phyloP scores from a whole-genome alignment of 805 yeast genomes.

The Candida succiphila region DNA sequence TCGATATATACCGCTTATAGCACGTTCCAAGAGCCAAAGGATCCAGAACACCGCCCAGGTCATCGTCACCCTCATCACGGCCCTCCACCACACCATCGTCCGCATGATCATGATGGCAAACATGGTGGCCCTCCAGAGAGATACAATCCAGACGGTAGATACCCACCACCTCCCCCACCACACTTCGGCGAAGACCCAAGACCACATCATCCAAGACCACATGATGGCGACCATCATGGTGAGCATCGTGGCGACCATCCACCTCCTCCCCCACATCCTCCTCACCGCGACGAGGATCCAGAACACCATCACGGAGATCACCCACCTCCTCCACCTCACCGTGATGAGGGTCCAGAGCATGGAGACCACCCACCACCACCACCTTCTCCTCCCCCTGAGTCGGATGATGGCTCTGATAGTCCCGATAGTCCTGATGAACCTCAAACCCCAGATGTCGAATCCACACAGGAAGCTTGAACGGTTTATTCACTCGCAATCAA shows the following conservation, averaged over 20 bases:
- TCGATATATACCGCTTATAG: no score
- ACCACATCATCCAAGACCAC: not conserved
- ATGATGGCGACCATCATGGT: not conserved
- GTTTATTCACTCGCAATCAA: no score
- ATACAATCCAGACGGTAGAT: not conserved
- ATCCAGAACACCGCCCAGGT: no score
- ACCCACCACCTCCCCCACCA: not conserved
- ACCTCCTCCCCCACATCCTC: not conserved
- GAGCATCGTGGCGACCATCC: not conserved
- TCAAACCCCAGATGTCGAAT: no score
- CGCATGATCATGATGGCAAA: not conserved
- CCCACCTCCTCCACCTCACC: not conserved
- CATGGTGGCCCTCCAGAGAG: not conserved
- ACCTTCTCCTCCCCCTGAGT: no score
- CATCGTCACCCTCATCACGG: no score
- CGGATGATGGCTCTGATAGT: no score
- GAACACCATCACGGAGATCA: not conserved
- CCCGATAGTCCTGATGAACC: no score
- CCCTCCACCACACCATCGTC: not conserved
- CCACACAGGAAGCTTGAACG: no score
- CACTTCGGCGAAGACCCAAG: not conserved
- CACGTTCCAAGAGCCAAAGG: no score
- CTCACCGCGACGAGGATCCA: not conserved
- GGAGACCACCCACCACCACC: no score
- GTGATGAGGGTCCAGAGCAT: not conserved